Percentiles rank a stretch among this genome's conserved stretches.
Evolutionary conservation across 768 basidiomycete species (phyloP).

Genomic region (Tephrocybe sp.): DNA sequence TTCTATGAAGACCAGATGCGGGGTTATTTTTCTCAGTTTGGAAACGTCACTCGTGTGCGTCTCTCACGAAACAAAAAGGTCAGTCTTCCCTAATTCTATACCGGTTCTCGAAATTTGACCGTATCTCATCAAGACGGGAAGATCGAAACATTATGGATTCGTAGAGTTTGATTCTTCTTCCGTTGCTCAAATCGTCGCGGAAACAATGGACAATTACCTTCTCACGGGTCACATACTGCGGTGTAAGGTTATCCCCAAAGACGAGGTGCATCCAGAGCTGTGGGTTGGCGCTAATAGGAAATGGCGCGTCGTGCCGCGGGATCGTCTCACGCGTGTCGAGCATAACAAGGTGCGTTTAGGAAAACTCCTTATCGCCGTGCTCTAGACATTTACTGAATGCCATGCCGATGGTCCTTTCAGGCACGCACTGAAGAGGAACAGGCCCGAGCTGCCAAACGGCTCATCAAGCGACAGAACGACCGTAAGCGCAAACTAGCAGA

Average conservation of each 20-base stretch:
- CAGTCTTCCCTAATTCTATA: background rate
- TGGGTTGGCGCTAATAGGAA: constrained; percentile 98
- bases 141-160: constrained; percentile 96
- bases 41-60: constrained; percentile 82
- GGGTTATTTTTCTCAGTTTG: constrained; percentile 94
- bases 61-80: constrained; percentile 95
- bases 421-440: constrained; percentile 74
- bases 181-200: constrained; percentile 93
- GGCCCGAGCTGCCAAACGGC: constrained; percentile 58
- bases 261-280: constrained; percentile 87
- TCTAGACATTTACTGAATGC: background rate
- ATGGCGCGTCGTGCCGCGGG: constrained; percentile 76
- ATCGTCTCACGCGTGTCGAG: constrained; percentile 65
- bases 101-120: background rate
- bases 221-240: constrained; percentile 91
- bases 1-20: constrained; percentile 96
- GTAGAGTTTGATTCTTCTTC: constrained; percentile 89
- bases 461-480: constrained; percentile 75
- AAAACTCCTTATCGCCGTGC: background rate
- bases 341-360: constrained; percentile 78
- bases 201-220: constrained; percentile 99
- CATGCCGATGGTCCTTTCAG: constrained; percentile 34
- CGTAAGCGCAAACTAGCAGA: constrained; percentile 79
- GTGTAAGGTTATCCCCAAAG: constrained; percentile 88
- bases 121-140: constrained; percentile 67